Evolutionary conservation across 225 moss, liverwort and hornwort species (phyloP).

Genomic region (Bryum argenteum): DNA sequence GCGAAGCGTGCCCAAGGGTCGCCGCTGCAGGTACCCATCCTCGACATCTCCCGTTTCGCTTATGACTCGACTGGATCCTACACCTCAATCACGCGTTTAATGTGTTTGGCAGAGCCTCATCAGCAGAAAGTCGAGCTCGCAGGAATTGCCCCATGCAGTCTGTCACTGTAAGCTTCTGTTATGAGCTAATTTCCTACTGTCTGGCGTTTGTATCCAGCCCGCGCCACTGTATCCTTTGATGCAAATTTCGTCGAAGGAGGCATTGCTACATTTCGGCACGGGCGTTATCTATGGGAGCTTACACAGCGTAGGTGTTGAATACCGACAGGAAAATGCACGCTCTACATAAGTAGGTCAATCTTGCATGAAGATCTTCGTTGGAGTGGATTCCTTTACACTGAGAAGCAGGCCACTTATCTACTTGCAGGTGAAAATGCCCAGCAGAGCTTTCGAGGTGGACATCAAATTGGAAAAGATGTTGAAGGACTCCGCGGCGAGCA

Average conservation of each 20-base stretch:
- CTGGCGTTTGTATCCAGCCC: background rate
- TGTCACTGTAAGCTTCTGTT: conserved; percentile 19
- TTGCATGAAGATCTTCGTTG: background rate
- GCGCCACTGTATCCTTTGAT: background rate
- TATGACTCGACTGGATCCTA: background rate
- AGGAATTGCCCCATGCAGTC: conserved; percentile 2
- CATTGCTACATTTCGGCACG: background rate
- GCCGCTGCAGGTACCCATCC: conserved; percentile 12
- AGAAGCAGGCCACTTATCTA: background rate
- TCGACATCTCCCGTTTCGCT: background rate
- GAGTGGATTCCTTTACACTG: conserved; percentile 4
- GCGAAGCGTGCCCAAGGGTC: background rate
- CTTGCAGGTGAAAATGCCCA: conserved; percentile 37
- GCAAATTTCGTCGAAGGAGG: background rate
- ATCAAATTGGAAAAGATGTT: conserved; percentile 23
- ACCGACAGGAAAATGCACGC: background rate
- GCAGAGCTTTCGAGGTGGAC: conserved; percentile 36
- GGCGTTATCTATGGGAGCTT: background rate
- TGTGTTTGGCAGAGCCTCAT: conserved; percentile 11
- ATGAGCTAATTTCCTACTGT: background rate
- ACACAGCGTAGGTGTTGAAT: background rate
- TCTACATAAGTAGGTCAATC: background rate
- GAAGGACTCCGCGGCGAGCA: background rate
- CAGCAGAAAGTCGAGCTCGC: conserved; percentile 17
- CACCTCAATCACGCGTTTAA: background rate